phyloP scores from a whole-genome alignment of 176 grass and related monocot genomes.

The Carex myosuroides region DNA sequence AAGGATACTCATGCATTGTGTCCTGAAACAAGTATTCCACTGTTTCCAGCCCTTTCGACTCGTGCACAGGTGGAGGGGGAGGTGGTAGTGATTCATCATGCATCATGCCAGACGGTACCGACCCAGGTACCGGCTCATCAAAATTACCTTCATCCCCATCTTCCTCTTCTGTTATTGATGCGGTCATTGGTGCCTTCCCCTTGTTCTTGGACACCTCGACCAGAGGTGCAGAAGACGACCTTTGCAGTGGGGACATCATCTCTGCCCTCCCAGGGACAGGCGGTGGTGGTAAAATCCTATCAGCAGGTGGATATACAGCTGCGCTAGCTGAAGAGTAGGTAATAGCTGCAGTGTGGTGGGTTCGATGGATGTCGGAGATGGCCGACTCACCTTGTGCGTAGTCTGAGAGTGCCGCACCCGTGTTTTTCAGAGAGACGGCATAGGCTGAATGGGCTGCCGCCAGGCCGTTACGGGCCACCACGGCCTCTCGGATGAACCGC shows the following conservation, averaged over 20 bases:
- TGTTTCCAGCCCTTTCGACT: neutral
- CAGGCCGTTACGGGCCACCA: conserved; percentile 41
- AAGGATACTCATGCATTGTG: conserved; percentile 9
- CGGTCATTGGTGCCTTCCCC: conserved; percentile 20
- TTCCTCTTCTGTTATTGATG: conserved; percentile 33
- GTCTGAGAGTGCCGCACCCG: conserved; percentile 61
- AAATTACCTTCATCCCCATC: conserved; percentile 10
- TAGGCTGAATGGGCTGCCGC: conserved; percentile 59
- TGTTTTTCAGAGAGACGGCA: conserved; percentile 46
- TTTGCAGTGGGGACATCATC: conserved; percentile 29
- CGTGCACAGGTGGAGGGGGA: neutral
- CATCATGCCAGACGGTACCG: neutral
- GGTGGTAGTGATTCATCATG: conserved; percentile 20
- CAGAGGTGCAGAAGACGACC: conserved; percentile 17
- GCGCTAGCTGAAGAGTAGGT: neutral
- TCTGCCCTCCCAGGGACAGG: conserved; percentile 5
- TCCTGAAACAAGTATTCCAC: conserved; percentile 23
- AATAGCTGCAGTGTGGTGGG: neutral
- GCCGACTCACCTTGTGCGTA: conserved; percentile 29
- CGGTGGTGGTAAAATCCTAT: conserved; percentile 27
- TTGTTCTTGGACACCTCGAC: conserved; percentile 33
- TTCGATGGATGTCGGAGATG: neutral
- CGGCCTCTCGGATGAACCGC: conserved; percentile 31
- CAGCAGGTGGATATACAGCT: conserved; percentile 11
- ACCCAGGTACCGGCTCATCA: neutral